These are phyloP conservation scores for Piper betle DNA, from an alignment of 164 flowering plant species.

Conservation along the genomic window DNA sequence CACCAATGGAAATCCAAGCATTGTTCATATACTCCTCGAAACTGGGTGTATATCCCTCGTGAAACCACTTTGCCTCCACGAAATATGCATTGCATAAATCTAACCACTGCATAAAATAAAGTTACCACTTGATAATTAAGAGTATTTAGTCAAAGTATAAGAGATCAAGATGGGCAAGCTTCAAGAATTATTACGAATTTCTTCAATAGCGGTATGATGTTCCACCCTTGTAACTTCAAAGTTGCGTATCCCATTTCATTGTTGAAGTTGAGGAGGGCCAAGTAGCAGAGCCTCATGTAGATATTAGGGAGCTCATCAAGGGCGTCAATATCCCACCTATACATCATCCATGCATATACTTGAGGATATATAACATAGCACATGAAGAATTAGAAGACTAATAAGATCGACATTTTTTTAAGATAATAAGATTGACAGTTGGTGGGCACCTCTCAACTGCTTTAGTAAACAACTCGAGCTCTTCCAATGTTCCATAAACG, in stretches of 20 bases:
- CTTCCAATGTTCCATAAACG: background rate
- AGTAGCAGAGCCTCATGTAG: background rate
- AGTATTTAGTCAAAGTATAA: background rate
- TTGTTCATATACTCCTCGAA: slow-evolving; percentile 31
- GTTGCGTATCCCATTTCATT: background rate
- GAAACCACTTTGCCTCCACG: slow-evolving; percentile 33
- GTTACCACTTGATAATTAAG: no score
- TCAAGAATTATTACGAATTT: slow-evolving; percentile 1
- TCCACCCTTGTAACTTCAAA: background rate
- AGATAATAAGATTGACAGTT: background rate
- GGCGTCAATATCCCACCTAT: background rate
- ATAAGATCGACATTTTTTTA: background rate
- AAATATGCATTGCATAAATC: slow-evolving; percentile 28
- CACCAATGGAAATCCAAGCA: slow-evolving; percentile 27
- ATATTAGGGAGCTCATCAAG: background rate
- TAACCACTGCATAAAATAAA: slow-evolving; percentile 23
- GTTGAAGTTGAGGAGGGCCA: slow-evolving; percentile 1
- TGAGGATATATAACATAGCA: no score
- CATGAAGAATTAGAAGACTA: no score
- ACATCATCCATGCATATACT: no score
- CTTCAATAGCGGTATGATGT: slow-evolving; percentile 1
- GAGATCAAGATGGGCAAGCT: background rate
- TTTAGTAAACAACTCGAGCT: slow-evolving; percentile 3
- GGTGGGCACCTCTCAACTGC: background rate
- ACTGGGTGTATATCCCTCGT: slow-evolving; percentile 17